A percentile compares a stretch with the other conserved stretches of the same genome.
Evolutionary conservation across 495 filamentous ascomycete genomes (phyloP).

Genomic region (Hypomontagnella submonticulosa): DNA sequence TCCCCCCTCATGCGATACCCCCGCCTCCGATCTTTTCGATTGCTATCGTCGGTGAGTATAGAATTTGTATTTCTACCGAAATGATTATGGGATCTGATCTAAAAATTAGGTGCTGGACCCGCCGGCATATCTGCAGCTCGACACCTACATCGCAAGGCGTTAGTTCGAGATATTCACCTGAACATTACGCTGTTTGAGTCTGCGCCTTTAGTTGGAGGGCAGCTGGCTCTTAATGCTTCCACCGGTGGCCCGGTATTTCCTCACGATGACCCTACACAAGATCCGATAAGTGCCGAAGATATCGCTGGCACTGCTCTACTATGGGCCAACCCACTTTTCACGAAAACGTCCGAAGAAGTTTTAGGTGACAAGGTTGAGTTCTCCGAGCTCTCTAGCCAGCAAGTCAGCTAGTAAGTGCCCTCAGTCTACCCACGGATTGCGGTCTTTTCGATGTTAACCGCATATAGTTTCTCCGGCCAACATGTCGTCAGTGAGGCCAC

Average conservation of each 20-base stretch:
- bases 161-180: conserved; percentile 15
- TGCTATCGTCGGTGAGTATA: conserved; percentile 44
- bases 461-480: conserved; percentile 25
- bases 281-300: conserved; percentile 44
- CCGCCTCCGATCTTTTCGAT: conserved; percentile 32
- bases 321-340: conserved; percentile 42
- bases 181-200: conserved; percentile 46
- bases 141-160: conserved; percentile 23
- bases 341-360: conserved; percentile 30
- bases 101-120: conserved; percentile 40
- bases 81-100: conserved; percentile 12
- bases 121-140: conserved; percentile 46
- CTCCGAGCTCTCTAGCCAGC: conserved; percentile 32
- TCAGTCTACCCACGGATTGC: neutral
- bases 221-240: conserved; percentile 36
- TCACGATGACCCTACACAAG: conserved; percentile 33
- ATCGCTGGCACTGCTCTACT: conserved; percentile 40
- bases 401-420: conserved; percentile 43
- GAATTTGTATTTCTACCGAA: neutral
- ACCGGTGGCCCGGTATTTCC: conserved; percentile 31
- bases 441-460: conserved; percentile 2
- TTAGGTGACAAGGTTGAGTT: conserved; percentile 39
- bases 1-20: neutral
- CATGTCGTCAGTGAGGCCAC: conserved; percentile 14
- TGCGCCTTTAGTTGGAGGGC: conserved; percentile 39